These are phyloP conservation scores for Syzygium grande DNA, from an alignment of 345 rosid species.

Conservation along the genomic window DNA sequence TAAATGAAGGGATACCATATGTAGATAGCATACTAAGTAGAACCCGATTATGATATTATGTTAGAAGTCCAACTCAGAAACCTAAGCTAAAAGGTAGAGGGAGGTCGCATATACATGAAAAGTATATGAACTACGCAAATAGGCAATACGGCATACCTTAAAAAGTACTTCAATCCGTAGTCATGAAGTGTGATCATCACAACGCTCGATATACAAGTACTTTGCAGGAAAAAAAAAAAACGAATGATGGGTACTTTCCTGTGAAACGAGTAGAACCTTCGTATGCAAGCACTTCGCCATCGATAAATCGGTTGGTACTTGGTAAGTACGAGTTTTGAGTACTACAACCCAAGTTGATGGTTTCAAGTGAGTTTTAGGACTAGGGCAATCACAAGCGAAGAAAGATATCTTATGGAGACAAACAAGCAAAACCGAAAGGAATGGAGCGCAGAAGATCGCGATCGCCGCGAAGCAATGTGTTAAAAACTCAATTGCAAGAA, in stretches of 20 bases:
- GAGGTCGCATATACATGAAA: neutral
- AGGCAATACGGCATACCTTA: neutral
- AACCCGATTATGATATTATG: neutral
- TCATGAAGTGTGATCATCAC: rapidly evolving
- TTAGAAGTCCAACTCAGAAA: rapidly evolving
- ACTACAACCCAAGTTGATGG: neutral
- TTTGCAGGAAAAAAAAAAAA: too few relatives aligned
- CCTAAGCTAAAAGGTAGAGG: neutral
- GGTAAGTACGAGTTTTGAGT: neutral
- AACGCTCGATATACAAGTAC: neutral
- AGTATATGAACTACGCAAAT: neutral
- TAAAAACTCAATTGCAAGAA: neutral
- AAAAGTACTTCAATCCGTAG: neutral
- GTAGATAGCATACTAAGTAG: neutral
- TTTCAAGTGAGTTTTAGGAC: neutral
- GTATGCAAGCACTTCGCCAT: neutral
- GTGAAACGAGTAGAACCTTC: rapidly evolving
- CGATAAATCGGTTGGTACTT: neutral
- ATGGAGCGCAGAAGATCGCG: neutral
- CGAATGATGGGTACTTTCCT: too few relatives aligned
- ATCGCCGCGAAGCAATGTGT: neutral
- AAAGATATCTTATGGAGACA: neutral
- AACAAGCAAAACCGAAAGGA: neutral
- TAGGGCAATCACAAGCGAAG: neutral
- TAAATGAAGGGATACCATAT: neutral